These are phyloP conservation scores for Gossypium anomalum DNA, from an alignment of 345 rosid species.

Conservation along the genomic window DNA sequence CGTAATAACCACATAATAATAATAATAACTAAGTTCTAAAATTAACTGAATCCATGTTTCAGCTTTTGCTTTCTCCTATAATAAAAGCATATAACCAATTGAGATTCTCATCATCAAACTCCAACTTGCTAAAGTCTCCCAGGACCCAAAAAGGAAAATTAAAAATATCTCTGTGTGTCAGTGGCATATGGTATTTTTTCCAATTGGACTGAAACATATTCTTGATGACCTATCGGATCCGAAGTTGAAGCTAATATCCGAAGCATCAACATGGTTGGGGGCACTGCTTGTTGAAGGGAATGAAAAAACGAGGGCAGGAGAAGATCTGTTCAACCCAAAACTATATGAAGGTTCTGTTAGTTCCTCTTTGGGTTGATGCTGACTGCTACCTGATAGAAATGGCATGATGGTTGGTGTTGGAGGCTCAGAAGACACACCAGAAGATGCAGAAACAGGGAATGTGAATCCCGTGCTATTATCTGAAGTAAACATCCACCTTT, in stretches of 20 bases:
- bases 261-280: slow-evolving; percentile 29
- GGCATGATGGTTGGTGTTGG: slow-evolving; percentile 81
- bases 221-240: slow-evolving; percentile 55
- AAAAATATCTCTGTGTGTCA: background rate
- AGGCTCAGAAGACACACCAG: slow-evolving; percentile 59
- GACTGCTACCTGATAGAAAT: slow-evolving; percentile 23
- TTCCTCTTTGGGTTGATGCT: slow-evolving; percentile 34
- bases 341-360: slow-evolving; percentile 46
- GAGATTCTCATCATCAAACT: background rate
- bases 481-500: slow-evolving; percentile 45
- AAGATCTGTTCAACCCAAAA: slow-evolving; percentile 45
- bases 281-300: slow-evolving; percentile 59
- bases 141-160: background rate
- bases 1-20: background rate
- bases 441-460: slow-evolving; percentile 61
- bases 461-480: slow-evolving; percentile 53
- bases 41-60: background rate
- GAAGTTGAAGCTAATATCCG: slow-evolving; percentile 58
- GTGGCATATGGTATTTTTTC: slow-evolving; percentile 57
- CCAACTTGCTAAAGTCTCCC: background rate
- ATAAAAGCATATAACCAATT: background rate
- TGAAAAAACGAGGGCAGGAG: slow-evolving; percentile 47
- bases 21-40: background rate
- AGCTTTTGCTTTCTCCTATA: background rate
- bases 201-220: slow-evolving; percentile 54